These are phyloP conservation scores for Anthoceros angustus DNA, from an alignment of 225 moss, liverwort and hornwort genomes.

Conservation along the genomic window DNA sequence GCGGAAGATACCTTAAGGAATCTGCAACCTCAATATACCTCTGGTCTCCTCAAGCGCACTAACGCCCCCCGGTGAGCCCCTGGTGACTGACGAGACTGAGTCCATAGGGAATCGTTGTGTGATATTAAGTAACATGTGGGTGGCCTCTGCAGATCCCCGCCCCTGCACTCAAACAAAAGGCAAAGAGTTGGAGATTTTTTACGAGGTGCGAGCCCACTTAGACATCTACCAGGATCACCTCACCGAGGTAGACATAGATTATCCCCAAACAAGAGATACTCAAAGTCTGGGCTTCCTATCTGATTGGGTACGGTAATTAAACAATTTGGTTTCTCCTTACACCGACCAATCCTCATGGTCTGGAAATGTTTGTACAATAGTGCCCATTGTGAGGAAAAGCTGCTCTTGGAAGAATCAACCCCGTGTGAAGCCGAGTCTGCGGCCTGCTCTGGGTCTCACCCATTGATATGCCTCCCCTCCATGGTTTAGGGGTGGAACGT, in stretches of 20 bases:
- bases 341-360: not conserved
- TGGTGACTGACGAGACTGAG: no score
- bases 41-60: not conserved
- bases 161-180: not conserved
- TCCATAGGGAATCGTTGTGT: no score
- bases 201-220: slow-evolving; percentile 2
- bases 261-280: slow-evolving; percentile 4
- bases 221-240: slow-evolving; percentile 3
- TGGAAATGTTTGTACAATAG: not conserved
- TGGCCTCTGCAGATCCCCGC: not conserved
- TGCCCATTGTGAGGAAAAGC: not conserved
- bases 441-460: no score
- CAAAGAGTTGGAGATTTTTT: not conserved
- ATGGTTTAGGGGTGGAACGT: no score
- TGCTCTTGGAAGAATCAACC: not conserved
- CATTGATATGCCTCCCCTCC: no score
- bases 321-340: not conserved
- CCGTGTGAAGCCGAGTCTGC: no score
- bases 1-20: not conserved
- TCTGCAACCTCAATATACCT: not conserved
- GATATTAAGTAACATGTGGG: no score
- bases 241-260: slow-evolving; percentile 5
- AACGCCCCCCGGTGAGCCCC: not conserved
- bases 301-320: not conserved
- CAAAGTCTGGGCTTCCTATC: slow-evolving; percentile 2